A percentile compares a stretch with the other conserved stretches of the same genome.
Evolutionary conservation across 768 basidiomycete genomes (phyloP).

Genomic region (Phlebiopsis gigantea): DNA sequence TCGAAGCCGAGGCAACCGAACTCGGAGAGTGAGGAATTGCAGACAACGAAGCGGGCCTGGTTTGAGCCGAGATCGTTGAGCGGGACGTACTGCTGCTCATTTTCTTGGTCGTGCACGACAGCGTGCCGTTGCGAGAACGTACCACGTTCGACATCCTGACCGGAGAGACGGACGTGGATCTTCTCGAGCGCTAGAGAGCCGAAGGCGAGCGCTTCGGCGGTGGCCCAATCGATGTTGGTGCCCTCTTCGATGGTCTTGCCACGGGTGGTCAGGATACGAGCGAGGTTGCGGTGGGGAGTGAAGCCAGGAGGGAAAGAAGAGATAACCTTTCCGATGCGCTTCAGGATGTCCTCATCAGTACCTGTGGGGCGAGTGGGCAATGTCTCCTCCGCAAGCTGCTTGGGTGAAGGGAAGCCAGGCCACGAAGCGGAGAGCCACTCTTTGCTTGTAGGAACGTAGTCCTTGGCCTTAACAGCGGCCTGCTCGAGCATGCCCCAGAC

Average conservation of each 20-base stretch:
- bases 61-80: constrained; percentile 82
- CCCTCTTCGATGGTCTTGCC: constrained; percentile 93
- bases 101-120: constrained; percentile 92
- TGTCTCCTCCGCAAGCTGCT: constrained; percentile 87
- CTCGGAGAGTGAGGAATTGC: constrained; percentile 96
- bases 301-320: constrained; percentile 84
- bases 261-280: constrained; percentile 81
- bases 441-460: constrained; percentile 90
- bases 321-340: constrained; percentile 82
- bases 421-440: constrained; percentile 98
- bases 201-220: constrained; percentile 95
- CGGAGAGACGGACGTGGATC: constrained; percentile 90
- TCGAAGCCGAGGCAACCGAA: constrained; percentile 95
- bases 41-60: constrained; percentile 92
- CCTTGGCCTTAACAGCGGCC: constrained; percentile 88
- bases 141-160: constrained; percentile 97
- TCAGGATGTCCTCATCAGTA: constrained; percentile 65
- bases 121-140: constrained; percentile 99
- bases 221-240: constrained; percentile 93
- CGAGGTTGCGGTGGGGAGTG: constrained; percentile 86
- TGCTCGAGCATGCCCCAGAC: constrained; percentile 99
- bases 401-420: constrained; percentile 98
- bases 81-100: constrained; percentile 85
- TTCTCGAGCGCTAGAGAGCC: constrained; percentile 91
- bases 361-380: constrained; percentile 92